Evolutionary conservation across 2,329 filamentous ascomycete genomes (phyloP), one percentile per base, ranked within the genome.

Genomic region (Xylaria sp.): DNA sequence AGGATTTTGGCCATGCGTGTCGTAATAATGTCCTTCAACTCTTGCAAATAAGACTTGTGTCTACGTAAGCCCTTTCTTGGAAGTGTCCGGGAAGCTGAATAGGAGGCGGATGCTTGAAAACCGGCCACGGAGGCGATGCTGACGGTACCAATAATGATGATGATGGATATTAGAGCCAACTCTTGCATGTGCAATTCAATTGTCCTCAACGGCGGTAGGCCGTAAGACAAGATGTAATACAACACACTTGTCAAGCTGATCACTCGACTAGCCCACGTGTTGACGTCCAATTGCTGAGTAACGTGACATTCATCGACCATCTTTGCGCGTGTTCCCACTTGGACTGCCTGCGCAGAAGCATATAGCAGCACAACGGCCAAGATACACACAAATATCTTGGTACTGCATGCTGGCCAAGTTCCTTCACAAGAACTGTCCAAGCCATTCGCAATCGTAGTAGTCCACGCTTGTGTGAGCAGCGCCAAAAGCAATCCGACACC

Each of bases 171-270:
- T 7, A 56, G 39, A 64, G 62, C 62, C 7, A 64, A 25, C n/a
- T 64, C 62, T n/a, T 64, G 62, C 62, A 64, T 64, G 12, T 39
- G 62, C n/a, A 64, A n/a, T 12, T 64, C 62, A 23, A 48, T 20
- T n/a, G 50, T 64, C 9, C n/a, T 37, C 62, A 64, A 28, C 23
- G 52, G 28, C 7, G 62, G 52, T 12, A 64, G 52, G 9, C 37
- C 39, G 13, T 64, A 64, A 6, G 62, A 64, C 31, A 64, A 50
- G 20, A 56, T 39, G 62, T 64, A 64, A 50, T 64, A 64, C 28
- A 64, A 39, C 41, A 57, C 62, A 39, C 62, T 64, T 34, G 62
- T 64, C 41, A 57, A 48, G 52, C 62, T 64, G 39, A 64, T 57
- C 28, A 64, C 51, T 23, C 62, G 52, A 31, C 62, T 57, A 18